Percentiles rank a stretch among this genome's conserved stretches.
These are phyloP conservation scores for Wickerhamomyces pijperi DNA, from an alignment of 805 yeast genomes.

Conservation along the genomic window DNA sequence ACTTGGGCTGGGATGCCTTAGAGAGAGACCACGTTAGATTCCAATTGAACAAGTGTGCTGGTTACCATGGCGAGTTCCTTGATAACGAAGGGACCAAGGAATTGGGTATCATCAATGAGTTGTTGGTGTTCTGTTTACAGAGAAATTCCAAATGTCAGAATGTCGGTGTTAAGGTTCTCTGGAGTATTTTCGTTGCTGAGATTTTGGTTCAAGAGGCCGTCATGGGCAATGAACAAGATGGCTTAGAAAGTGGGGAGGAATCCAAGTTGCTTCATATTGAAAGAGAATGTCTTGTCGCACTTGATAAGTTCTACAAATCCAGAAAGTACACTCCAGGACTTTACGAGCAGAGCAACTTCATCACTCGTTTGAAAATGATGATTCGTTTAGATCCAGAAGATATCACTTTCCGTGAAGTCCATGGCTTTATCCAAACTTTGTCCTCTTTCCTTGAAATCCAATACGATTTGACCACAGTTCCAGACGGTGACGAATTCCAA, in stretches of 20 bases:
- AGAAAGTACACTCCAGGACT: constrained; percentile 45
- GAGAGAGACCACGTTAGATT: constrained; percentile 45
- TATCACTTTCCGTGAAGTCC: constrained; percentile 41
- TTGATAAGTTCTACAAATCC: constrained; percentile 52
- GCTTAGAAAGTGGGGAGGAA: constrained; percentile 43
- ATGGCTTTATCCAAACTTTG: constrained; percentile 40
- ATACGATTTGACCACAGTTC: constrained; percentile 61
- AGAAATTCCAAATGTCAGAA: constrained; percentile 47
- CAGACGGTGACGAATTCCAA: constrained; percentile 73
- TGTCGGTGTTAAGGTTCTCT: constrained; percentile 54
- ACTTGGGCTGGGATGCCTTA: constrained; percentile 52
- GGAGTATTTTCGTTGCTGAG: constrained; percentile 65
- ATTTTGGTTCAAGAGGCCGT: constrained; percentile 38
- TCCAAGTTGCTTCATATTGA: constrained; percentile 49
- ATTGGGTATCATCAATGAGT: constrained; percentile 48
- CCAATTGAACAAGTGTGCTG: constrained; percentile 52
- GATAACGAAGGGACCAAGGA: constrained; percentile 27
- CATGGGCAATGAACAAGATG: background rate
- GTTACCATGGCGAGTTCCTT: constrained; percentile 58
- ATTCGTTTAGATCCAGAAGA: constrained; percentile 52
- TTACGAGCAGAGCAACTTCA: constrained; percentile 42
- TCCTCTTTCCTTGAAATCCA: constrained; percentile 53
- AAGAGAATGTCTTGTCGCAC: constrained; percentile 48
- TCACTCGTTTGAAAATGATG: constrained; percentile 35
- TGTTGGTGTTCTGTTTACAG: constrained; percentile 61